Evolutionary conservation across 768 basidiomycete species (phyloP).

Genomic region (Mycena floridula): DNA sequence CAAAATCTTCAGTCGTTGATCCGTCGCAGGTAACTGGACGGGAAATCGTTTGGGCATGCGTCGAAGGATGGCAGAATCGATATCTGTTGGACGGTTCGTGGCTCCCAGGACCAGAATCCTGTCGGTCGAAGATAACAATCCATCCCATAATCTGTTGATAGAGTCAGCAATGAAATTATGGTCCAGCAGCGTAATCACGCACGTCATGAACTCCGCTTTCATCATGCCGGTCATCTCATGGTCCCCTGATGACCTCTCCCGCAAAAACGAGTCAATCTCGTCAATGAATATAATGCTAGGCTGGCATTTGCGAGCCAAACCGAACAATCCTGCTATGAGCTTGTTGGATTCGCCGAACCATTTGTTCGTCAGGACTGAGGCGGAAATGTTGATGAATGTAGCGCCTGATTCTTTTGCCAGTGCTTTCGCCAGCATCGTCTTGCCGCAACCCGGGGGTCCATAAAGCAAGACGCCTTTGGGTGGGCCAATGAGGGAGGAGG

Average conservation of each 20-base stretch:
- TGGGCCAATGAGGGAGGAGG: constrained; percentile 78
- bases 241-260: constrained; percentile 81
- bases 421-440: constrained; percentile 99
- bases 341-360: constrained; percentile 94
- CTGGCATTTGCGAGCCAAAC: constrained; percentile 87
- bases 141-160: constrained; percentile 81
- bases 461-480: constrained; percentile 96
- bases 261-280: constrained; percentile 93
- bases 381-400: constrained; percentile 88
- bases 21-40: constrained; percentile 68
- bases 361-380: constrained; percentile 69
- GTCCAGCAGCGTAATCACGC: constrained; percentile 20
- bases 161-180: background rate
- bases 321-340: constrained; percentile 90
- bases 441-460: constrained; percentile 97
- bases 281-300: constrained; percentile 98
- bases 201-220: constrained; percentile 96
- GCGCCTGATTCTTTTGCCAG: constrained; percentile 96
- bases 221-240: constrained; percentile 99
- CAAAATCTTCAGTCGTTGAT: constrained; percentile 83
- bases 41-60: constrained; percentile 98
- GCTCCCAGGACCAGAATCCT: constrained; percentile 90
- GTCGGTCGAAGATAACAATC: constrained; percentile 73
- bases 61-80: constrained; percentile 79
- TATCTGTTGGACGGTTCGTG: constrained; percentile 92